Evolutionary conservation across 2,329 filamentous ascomycete species (phyloP).

Genomic region (Tolypocladium cylindrosporum): DNA sequence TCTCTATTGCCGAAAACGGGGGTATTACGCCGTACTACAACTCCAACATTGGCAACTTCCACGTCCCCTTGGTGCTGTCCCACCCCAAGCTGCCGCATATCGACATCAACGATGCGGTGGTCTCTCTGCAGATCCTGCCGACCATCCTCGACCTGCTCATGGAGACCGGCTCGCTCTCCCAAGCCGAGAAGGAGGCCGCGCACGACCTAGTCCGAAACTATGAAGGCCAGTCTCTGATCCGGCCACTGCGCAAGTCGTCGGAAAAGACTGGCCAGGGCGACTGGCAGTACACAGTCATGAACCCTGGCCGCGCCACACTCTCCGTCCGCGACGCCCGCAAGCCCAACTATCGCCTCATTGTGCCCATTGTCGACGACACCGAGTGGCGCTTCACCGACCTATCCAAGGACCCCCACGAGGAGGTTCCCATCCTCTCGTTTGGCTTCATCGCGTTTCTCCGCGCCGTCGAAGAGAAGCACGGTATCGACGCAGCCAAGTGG

Average conservation of each 20-base stretch:
- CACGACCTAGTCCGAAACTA: conserved; percentile 21
- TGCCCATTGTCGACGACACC: conserved; percentile 13
- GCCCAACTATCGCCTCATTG: conserved; percentile 12
- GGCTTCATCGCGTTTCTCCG: conserved; percentile 10
- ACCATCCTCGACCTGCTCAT: conserved; percentile 24
- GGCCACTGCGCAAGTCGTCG: conserved; percentile 14
- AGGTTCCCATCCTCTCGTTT: conserved; percentile 15
- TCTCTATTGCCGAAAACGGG: conserved; percentile 20
- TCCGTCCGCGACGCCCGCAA: conserved; percentile 10
- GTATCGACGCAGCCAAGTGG: conserved; percentile 18
- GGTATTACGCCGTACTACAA: conserved; percentile 22
- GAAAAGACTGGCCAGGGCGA: conserved; percentile 9
- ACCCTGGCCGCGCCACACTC: conserved; percentile 13
- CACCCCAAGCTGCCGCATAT: conserved; percentile 22
- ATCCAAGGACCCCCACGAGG: conserved; percentile 17
- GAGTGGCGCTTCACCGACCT: conserved; percentile 22
- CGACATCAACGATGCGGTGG: conserved; percentile 20
- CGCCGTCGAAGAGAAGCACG: conserved; percentile 11
- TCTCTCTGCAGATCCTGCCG: conserved; percentile 21
- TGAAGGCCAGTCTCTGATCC: conserved; percentile 24
- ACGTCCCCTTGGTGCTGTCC: conserved; percentile 22
- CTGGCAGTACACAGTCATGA: conserved; percentile 16
- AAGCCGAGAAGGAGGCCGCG: conserved; percentile 12
- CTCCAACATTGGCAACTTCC: conserved; percentile 21
- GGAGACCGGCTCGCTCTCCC: conserved; percentile 20